Conservation (phyloP, 2,329 filamentous ascomycete species). For the Colletotrichum sp. region DNA sequence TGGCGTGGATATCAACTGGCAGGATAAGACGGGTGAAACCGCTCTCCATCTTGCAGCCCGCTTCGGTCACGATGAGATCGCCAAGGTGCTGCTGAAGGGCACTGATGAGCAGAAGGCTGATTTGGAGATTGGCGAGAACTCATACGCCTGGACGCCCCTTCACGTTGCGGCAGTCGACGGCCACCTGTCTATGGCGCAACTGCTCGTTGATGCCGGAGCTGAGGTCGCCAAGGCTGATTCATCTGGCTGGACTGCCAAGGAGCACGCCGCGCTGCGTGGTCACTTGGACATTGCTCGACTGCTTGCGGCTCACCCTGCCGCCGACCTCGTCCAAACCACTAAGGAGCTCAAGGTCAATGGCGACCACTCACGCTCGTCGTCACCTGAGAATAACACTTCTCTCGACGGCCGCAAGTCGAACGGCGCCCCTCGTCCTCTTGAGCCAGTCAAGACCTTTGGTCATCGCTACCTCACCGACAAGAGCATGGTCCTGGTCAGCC, state of each 20-base stretch:
- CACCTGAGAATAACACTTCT: slow-evolving; percentile 51
- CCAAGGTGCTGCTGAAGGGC: slow-evolving; percentile 75
- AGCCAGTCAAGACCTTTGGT: slow-evolving; percentile 93
- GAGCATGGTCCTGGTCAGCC: slow-evolving; percentile 87
- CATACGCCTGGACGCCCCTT: slow-evolving; percentile 93
- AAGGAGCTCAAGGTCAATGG: slow-evolving; percentile 31
- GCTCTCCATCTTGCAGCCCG: slow-evolving; percentile 91
- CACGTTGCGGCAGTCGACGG: slow-evolving; percentile 94
- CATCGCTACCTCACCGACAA: slow-evolving; percentile 92
- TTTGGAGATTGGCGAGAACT: slow-evolving; percentile 78
- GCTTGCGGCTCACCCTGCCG: slow-evolving; percentile 59
- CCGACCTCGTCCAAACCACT: slow-evolving; percentile 25
- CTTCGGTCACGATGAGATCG: slow-evolving; percentile 84
- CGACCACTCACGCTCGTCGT: slow-evolving; percentile 15
- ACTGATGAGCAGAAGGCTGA: slow-evolving; percentile 74
- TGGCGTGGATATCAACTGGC: slow-evolving; percentile 91
- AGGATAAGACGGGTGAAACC: slow-evolving; percentile 88
- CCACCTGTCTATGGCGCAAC: slow-evolving; percentile 73
- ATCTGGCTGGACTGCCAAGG: slow-evolving; percentile 92
- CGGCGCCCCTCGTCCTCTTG: slow-evolving; percentile 58
- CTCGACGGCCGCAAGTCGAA: slow-evolving; percentile 65
- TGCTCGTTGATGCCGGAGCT: slow-evolving; percentile 80
- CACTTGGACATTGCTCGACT: slow-evolving; percentile 81
- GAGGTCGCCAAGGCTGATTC: slow-evolving; percentile 77
- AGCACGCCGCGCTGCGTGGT: slow-evolving; percentile 89